These are phyloP conservation scores for Chaetothyriales sp. DNA, from an alignment of 2,329 filamentous ascomycete genomes.

Conservation along the genomic window DNA sequence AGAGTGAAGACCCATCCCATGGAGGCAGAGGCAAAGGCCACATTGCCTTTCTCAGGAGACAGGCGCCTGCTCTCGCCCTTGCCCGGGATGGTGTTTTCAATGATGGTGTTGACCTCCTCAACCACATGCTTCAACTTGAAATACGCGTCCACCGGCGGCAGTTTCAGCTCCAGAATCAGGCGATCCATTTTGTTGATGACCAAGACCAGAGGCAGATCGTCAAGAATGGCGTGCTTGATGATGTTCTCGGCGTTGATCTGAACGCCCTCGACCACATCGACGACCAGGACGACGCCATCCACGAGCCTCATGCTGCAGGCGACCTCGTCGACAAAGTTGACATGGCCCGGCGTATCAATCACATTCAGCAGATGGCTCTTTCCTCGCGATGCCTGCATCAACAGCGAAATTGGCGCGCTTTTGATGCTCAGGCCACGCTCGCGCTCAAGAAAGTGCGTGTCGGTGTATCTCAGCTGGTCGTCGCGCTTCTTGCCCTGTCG, in stretches of 20 bases:
- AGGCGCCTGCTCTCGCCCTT: constrained; percentile 64
- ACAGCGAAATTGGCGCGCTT: constrained; percentile 81
- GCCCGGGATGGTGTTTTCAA: constrained; percentile 72
- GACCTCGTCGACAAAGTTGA: constrained; percentile 97
- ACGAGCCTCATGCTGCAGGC: constrained; percentile 73
- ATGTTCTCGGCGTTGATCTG: constrained; percentile 94
- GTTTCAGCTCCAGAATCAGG: constrained; percentile 80
- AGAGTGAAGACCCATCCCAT: constrained; percentile 97
- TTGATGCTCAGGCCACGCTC: constrained; percentile 87
- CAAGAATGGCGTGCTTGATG: constrained; percentile 85
- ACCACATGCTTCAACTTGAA: constrained; percentile 99
- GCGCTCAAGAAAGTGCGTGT: constrained; percentile 75
- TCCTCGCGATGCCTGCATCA: constrained; percentile 72
- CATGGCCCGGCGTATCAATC: constrained; percentile 89
- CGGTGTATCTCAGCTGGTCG: constrained; percentile 87
- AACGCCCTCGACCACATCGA: constrained; percentile 98
- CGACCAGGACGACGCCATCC: constrained; percentile 82
- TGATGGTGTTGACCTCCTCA: constrained; percentile 92
- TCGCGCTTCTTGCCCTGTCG: constrained; percentile 67
- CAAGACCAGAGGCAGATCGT: constrained; percentile 75
- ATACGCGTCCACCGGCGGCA: constrained; percentile 90
- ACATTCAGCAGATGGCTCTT: constrained; percentile 95
- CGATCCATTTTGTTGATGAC: constrained; percentile 97
- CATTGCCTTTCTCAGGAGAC: constrained; percentile 93
- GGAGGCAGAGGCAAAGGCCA: constrained; percentile 83